Evolutionary conservation across 73 alveolate genomes (phyloP).

Genomic region (Paramecium biaurelia): DNA sequence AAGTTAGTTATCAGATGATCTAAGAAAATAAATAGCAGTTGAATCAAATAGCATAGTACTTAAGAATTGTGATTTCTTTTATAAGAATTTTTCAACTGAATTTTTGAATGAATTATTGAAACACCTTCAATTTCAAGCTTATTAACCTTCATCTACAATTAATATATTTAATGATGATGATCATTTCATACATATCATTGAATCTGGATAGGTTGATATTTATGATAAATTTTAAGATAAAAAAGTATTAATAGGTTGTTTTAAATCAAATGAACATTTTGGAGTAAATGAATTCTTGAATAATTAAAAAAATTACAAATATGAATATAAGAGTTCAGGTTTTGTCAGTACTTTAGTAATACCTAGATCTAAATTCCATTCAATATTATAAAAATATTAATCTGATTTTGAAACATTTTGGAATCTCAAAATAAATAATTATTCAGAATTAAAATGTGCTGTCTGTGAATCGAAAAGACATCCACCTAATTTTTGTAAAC

Average conservation of each 20-base stretch:
- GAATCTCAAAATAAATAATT: neutral
- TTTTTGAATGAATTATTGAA: neutral
- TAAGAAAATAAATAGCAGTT: neutral
- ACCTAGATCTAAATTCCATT: neutral
- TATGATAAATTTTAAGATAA: neutral
- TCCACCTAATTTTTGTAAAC: neutral
- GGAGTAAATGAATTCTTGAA: neutral
- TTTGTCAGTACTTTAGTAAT: constrained; percentile 4
- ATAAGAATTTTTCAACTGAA: neutral
- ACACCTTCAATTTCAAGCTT: neutral
- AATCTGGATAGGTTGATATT: constrained; percentile 24
- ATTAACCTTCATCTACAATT: neutral
- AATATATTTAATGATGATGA: neutral
- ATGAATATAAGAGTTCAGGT: neutral
- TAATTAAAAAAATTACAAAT: neutral
- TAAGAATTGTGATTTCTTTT: constrained; percentile 1
- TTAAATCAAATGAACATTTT: neutral
- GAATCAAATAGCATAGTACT: neutral
- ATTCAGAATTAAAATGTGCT: neutral
- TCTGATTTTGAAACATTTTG: constrained; percentile 8
- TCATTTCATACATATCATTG: neutral
- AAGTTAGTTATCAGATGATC: neutral
- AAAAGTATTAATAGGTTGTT: neutral
- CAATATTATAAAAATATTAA: neutral
- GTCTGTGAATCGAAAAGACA: constrained; percentile 6